Evolutionary conservation across 805 yeast genomes (phyloP), one percentile per base, ranked within the genome.

Genomic region (Ogataea neopini): DNA sequence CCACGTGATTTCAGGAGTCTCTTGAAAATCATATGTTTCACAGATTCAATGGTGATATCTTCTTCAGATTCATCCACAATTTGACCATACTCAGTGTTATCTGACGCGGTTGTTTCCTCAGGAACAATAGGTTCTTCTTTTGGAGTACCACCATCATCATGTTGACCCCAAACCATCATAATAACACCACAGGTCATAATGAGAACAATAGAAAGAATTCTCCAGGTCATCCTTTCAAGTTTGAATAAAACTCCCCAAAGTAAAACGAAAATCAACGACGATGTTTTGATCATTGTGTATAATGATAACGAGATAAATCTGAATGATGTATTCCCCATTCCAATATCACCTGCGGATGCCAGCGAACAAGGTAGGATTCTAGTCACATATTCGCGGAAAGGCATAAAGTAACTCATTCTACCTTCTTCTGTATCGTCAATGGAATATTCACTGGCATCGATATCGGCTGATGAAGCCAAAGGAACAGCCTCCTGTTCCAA

Each of bases 291-390:
- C 89, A 92, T 90, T 7, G 98, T 92, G 66, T 91, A 94, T 39
- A 91, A 78, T 14, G 91, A 81, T 53, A 94, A 73, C 1, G 96
- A 80, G 40, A 94, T 86, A 61, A 80, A 83, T 53, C 84, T 74
- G 58, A 91, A 80, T 22, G 96, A 85, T 28, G 85, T 81, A 66
- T 94, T 94, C 25, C 96, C 92, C 53, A 90, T 74, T 1, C 99
- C 98, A 54, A 94, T 90, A 67, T 94, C 99, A 14, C 96, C 92
- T 1, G 96, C 89, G 1, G 91, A 80, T 0, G 97, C 94, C 11
- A 88, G 37, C 0, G 96, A 85, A 61, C 97, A 89, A 0, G 97
- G 97, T 1, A 88, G 61, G 34, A 89, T 81, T 44, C 77, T 83
- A 19, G 69, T 67, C 6, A 78, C 11, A 55, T 83, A 81, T 43